Evolutionary conservation across 345 rosid genomes (phyloP), one percentile per base, ranked within the genome.

Genomic region (Bretschneidera sinensis): DNA sequence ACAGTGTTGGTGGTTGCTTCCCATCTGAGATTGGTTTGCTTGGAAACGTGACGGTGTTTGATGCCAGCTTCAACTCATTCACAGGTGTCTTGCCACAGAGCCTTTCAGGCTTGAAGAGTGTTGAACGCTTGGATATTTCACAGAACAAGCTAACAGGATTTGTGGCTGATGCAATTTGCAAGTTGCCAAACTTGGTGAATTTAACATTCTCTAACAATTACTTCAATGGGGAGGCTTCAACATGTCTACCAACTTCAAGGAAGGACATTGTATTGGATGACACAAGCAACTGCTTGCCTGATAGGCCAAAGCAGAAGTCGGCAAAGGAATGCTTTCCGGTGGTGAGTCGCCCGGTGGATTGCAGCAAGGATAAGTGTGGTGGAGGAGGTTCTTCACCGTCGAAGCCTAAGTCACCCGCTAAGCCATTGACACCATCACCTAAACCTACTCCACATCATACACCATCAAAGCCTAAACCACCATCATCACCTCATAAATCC

Each of bases 1-100:
- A 91, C 48, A 49, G 22, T 6, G 69, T 91, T 0, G 74, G 90
- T 0, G 98, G 98, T 43, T 90, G 97, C 62, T 81, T 90, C 68
- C 92, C 97, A 0, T 43, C 71, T n/a, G 92, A 85, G 35, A 66
- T 88, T 0, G 92, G 95, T 18, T 59, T 17, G 55, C 81, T 91
- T 11, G 23, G 59, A 11, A 80, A 84, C 5, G 24, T 81, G 24
- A 86, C 78, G 0, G 79, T 88, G 0, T 76, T 91, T 2, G 96
- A 91, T 17, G 85, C 63, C 5, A 77, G 94, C 64, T 28, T 3
- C 57, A 91, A 88, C 65, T 18, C 61, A 1, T 81, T 91, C 62
- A 18, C 61, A 0, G 96, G 97, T 16, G 54, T 43, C 57, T 21
- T 86, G 65, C 86, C 89, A 0, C 24, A 48, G 0, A 78, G 76